Evolutionary conservation across 768 basidiomycete genomes (phyloP).

Genomic region (Paxillus rubicundulus): DNA sequence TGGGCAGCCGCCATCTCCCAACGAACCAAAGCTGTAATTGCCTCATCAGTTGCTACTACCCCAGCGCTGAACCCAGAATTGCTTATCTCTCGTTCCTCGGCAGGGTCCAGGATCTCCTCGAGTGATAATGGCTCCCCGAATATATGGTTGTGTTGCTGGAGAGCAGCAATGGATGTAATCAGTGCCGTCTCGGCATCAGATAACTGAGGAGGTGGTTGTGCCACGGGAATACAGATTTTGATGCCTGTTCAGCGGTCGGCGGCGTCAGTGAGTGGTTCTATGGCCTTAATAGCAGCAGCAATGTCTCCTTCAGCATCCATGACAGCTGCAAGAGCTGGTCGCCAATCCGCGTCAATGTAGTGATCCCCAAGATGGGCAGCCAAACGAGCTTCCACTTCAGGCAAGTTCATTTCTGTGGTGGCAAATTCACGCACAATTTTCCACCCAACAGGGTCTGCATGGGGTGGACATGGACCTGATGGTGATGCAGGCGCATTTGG

Average conservation of each 20-base stretch:
- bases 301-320: too few relatives aligned
- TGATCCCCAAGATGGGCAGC: conserved; percentile 6
- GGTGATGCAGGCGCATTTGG: too few relatives aligned
- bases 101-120: too few relatives aligned
- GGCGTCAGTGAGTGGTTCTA: not conserved
- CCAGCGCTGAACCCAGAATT: too few relatives aligned
- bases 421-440: too few relatives aligned
- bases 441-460: too few relatives aligned
- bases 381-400: conserved; percentile 9
- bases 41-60: too few relatives aligned
- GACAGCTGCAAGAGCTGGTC: conserved; percentile 4
- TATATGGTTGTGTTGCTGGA: conserved; percentile 10
- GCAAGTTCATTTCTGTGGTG: conserved; percentile 12
- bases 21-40: too few relatives aligned
- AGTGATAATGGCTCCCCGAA: conserved; percentile 13
- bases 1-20: too few relatives aligned
- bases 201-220: not conserved
- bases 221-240: too few relatives aligned
- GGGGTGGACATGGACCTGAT: too few relatives aligned
- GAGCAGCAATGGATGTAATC: conserved; percentile 7
- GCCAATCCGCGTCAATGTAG: not conserved
- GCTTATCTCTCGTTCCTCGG: conserved; percentile 9
- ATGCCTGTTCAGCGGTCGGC: not conserved
- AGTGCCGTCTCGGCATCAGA: conserved; percentile 6
- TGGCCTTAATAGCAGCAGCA: not conserved